These are phyloP conservation scores for Colletotrichum sp. DNA, from an alignment of 2,329 filamentous ascomycete genomes.

Conservation along the genomic window DNA sequence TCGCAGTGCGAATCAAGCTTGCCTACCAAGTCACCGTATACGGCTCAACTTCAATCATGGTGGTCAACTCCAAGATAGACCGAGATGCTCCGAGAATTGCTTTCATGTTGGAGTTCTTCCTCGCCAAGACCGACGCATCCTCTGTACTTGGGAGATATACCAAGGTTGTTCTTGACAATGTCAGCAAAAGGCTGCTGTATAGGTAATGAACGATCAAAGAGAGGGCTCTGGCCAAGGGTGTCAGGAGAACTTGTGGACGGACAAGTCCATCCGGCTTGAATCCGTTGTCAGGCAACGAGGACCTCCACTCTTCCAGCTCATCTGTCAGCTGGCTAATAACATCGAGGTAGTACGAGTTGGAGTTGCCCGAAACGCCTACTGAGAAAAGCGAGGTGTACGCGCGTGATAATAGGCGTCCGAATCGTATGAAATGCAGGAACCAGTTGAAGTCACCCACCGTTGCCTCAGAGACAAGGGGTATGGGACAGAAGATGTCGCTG, in stretches of 20 bases:
- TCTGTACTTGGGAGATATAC: constrained; percentile 13
- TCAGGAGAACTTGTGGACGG: constrained; percentile 12
- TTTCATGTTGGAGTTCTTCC: constrained; percentile 23
- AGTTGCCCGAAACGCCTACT: constrained; percentile 28
- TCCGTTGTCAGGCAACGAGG: constrained; percentile 26
- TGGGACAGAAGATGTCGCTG: constrained; percentile 34
- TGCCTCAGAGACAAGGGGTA: constrained; percentile 28
- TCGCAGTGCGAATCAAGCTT: not conserved
- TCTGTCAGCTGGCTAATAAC: constrained; percentile 28
- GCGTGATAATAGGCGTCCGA: constrained; percentile 31
- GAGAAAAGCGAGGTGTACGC: constrained; percentile 33
- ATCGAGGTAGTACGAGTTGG: constrained; percentile 27
- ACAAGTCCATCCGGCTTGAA: constrained; percentile 18
- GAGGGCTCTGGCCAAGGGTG: not conserved
- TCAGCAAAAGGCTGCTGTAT: constrained; percentile 31
- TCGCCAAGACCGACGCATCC: not conserved
- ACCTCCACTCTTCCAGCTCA: constrained; percentile 33
- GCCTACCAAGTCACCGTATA: constrained; percentile 31
- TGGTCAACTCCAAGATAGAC: constrained; percentile 31
- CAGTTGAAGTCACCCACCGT: constrained; percentile 28
- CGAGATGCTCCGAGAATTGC: constrained; percentile 26
- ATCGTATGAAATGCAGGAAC: constrained; percentile 28
- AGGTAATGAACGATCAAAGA: constrained; percentile 28
- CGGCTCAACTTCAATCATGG: constrained; percentile 32
- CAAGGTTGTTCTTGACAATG: constrained; percentile 30